Evolutionary conservation across 2,329 filamentous ascomycete species (phyloP).

Genomic region (Fusarium sp.): DNA sequence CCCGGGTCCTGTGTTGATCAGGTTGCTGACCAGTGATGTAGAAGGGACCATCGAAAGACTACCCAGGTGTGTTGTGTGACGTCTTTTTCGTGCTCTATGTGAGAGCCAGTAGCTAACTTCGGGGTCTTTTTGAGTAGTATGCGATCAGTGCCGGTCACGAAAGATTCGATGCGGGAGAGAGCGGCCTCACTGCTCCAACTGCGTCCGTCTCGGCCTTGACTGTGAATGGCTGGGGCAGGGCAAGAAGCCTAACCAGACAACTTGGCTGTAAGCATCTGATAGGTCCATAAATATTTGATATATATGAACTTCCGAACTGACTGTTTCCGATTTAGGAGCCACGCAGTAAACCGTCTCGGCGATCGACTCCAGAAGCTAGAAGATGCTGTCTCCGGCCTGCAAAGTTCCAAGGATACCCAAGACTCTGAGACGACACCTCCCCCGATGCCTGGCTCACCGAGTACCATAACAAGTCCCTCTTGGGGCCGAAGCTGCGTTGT

Average conservation of each 20-base stretch:
- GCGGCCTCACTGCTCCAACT: conserved; percentile 20
- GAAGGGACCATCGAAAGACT: conserved; percentile 12
- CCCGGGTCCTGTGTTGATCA: neutral
- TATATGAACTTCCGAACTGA: neutral
- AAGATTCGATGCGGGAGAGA: conserved; percentile 21
- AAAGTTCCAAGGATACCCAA: neutral
- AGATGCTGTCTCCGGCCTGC: conserved; percentile 4
- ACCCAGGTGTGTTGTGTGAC: conserved; percentile 1
- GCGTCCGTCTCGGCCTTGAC: conserved; percentile 10
- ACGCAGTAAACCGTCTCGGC: conserved; percentile 11
- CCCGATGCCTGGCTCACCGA: neutral
- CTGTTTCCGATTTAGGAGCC: neutral
- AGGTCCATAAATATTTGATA: neutral
- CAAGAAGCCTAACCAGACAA: conserved; percentile 15
- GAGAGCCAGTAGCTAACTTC: neutral
- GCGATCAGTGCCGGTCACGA: conserved; percentile 19
- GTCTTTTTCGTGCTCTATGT: neutral
- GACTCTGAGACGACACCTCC: neutral
- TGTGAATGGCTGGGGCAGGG: conserved; percentile 23
- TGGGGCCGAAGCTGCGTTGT: conserved; percentile 4
- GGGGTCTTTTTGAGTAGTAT: neutral
- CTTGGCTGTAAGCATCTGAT: neutral
- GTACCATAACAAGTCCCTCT: neutral
- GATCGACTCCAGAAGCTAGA: conserved; percentile 17
- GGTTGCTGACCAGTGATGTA: neutral